A percentile compares a stretch with the other conserved stretches of the same genome.
Evolutionary conservation across 225 moss, liverwort and hornwort species (phyloP).

Genomic region (Straminergon stramineum): DNA sequence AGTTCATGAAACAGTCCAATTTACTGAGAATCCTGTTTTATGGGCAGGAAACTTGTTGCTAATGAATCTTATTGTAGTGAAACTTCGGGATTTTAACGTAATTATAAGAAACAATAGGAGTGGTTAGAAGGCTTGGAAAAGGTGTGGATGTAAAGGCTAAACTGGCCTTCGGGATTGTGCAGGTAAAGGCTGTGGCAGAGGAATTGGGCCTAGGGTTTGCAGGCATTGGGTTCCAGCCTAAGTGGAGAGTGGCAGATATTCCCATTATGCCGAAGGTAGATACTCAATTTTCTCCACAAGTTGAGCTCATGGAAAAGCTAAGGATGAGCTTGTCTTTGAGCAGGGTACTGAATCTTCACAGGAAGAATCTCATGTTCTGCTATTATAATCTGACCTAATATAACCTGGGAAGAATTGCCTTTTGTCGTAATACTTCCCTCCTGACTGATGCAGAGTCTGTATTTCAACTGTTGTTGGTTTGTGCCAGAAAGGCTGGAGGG

Average conservation of each 20-base stretch:
- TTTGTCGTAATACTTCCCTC: not conserved
- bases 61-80: not conserved
- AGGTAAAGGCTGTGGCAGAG: slow-evolving; percentile 85
- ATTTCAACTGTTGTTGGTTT: slow-evolving; percentile 19
- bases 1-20: not conserved
- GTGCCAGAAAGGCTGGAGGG: slow-evolving; percentile 24
- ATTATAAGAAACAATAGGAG: not conserved
- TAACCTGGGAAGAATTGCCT: not conserved
- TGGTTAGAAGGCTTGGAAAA: not conserved
- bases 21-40: not conserved
- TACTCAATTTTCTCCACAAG: not conserved
- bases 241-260: slow-evolving; percentile 65
- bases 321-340: not conserved
- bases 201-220: slow-evolving; percentile 72
- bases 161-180: not conserved
- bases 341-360: not conserved
- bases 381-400: not conserved
- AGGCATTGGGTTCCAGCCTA: slow-evolving; percentile 79
- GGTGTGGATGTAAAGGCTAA: not conserved
- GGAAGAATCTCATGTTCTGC: not conserved
- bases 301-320: not conserved
- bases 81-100: not conserved
- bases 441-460: slow-evolving; percentile 18
- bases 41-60: not conserved
- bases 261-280: slow-evolving; percentile 83